Evolutionary conservation across 306 rosid genomes (phyloP).

Genomic region (Acacia crassicarpa): DNA sequence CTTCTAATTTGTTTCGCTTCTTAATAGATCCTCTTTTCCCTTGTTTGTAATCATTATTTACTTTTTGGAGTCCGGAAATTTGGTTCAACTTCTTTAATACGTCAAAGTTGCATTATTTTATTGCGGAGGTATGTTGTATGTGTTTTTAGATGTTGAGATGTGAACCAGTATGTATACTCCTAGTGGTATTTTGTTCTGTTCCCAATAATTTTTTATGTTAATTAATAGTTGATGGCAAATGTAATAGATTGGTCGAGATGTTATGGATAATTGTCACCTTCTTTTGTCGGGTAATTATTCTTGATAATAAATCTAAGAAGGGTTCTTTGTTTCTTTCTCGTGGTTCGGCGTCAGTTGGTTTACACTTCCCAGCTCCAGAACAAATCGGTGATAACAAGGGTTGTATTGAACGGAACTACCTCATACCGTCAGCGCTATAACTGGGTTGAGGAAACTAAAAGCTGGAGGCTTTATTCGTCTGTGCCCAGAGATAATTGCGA

Average conservation of each 20-base stretch:
- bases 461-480: slow-evolving; percentile 34
- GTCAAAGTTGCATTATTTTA: too few relatives aligned
- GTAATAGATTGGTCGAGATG: not conserved
- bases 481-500: slow-evolving; percentile 35
- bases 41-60: too few relatives aligned
- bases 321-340: not conserved
- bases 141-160: not conserved
- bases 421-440: slow-evolving; percentile 13
- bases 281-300: not conserved
- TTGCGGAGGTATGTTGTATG: too few relatives aligned
- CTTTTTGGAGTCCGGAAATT: too few relatives aligned
- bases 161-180: not conserved
- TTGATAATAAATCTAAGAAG: too few relatives aligned
- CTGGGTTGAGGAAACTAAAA: slow-evolving; percentile 3
- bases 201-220: too few relatives aligned
- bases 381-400: slow-evolving; percentile 27
- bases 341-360: not conserved
- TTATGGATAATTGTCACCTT: not conserved
- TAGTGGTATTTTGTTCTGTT: not conserved
- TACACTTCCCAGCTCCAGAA: slow-evolving; percentile 1
- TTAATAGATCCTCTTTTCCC: too few relatives aligned
- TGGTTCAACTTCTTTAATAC: too few relatives aligned
- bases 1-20: too few relatives aligned
- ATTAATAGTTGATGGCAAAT: not conserved
- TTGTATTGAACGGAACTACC: slow-evolving; percentile 31